Base-by-base conservation (phyloP, 176 grass and related monocot species). In the Puccinellia tenuiflora region DNA sequence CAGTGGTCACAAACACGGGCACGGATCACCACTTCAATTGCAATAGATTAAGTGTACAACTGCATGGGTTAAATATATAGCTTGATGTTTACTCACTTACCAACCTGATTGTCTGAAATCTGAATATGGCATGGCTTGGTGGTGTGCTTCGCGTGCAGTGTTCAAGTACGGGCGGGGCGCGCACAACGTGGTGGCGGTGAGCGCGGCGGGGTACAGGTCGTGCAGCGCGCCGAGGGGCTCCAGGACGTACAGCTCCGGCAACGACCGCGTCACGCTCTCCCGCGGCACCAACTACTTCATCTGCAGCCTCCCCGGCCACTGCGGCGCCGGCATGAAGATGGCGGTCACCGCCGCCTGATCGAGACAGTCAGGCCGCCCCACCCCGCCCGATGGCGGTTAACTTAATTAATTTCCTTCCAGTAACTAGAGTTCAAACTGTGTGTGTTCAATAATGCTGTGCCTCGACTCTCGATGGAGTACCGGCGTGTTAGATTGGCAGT, bases 241-340 rank as follows among this genome's bases (percentile, higher is more conserved):
- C 42, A 86, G 22, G 73, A 65, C 77, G 39, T 81, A 83, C 55
- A 91, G 56, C 45, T 89, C 88, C 34, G 95, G 95, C 11, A 94
- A 79, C 54, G 95, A 97, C 84, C 92, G 95, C 76, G 29, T 97
- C 81, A 94, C 85, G 74, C 92, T 97, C 28, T 11, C 76, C 47
- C 88, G 95, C 50, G 95, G 95, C 43, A 67, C 69, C 61, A 97
- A 85, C 63, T 97, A 88, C 88, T 97, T 97, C 88, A 91, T 97
- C 88, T 97, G 95, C 87, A 83, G 12, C 91, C 6, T 88, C 39
- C 55, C 91, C 16, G 89, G 91, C 17, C 94, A 97, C 89, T 97
- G 94, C 91, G 76, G 82, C 39, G 73, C 79, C 30, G 94, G 94
- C 33, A 97, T 97, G 94, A 97, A 94, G 87, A 79, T 97, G 7